These are phyloP conservation scores for Teunomyces kruisii DNA, from an alignment of 805 yeast genomes.

Conservation along the genomic window DNA sequence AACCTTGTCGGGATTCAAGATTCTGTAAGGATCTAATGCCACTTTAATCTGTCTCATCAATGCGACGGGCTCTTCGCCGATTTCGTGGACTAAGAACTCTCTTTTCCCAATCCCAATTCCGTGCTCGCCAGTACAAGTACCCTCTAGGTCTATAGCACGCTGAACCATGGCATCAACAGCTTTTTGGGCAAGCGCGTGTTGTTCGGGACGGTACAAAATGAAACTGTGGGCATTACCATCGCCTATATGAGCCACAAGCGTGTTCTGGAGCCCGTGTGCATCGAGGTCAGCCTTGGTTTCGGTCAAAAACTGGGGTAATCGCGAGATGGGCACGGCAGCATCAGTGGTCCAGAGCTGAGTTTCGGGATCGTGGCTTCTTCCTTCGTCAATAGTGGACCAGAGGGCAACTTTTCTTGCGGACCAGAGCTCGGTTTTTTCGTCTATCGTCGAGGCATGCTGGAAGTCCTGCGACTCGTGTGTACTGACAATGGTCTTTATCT, in stretches of 20 bases:
- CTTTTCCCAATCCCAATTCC: constrained; percentile 25
- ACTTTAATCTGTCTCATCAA: constrained; percentile 21
- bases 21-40: constrained; percentile 21
- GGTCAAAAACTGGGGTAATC: constrained; percentile 59
- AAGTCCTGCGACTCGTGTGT: constrained; percentile 14
- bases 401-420: constrained; percentile 25
- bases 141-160: constrained; percentile 20
- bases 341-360: constrained; percentile 74
- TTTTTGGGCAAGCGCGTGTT: constrained; percentile 15
- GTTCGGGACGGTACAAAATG: constrained; percentile 45
- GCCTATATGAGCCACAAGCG: constrained; percentile 79
- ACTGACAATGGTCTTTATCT: constrained; percentile 34
- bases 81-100: constrained; percentile 17
- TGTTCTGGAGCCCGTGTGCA: constrained; percentile 49
- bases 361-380: constrained; percentile 29
- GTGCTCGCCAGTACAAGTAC: constrained; percentile 25
- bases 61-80: constrained; percentile 19
- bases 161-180: constrained; percentile 22
- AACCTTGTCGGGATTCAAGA: constrained; percentile 24
- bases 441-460: constrained; percentile 15
- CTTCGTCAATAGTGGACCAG: constrained; percentile 40
- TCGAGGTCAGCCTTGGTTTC: constrained; percentile 61
- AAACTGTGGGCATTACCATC: constrained; percentile 81
- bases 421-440: constrained; percentile 21
- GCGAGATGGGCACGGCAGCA: constrained; percentile 78